A percentile compares a stretch with the other conserved stretches of the same genome.
Conservation (phyloP, 2,329 filamentous ascomycete genomes). For the Zymoseptoria pseudotritici region DNA sequence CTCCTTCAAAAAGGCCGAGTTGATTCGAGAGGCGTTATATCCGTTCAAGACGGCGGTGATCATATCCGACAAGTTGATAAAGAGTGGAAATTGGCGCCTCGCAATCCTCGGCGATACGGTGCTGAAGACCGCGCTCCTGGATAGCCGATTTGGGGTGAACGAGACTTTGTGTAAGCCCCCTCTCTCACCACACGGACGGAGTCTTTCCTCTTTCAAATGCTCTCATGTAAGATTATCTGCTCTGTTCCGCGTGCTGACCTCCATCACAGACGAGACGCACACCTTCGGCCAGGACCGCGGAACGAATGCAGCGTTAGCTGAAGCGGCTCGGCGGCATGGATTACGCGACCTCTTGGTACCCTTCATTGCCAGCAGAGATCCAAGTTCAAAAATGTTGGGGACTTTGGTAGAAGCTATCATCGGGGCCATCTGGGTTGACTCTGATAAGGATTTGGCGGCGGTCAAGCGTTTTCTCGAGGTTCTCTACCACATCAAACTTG, state of each 20-base stretch:
- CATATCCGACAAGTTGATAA: neutral
- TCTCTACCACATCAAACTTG: neutral
- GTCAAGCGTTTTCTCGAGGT: neutral
- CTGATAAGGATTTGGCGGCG: neutral
- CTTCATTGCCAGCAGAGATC: neutral
- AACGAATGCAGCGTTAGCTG: neutral
- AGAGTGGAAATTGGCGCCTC: neutral
- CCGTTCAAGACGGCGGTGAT: neutral
- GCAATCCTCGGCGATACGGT: neutral
- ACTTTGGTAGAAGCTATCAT: neutral
- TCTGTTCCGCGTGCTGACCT: neutral
- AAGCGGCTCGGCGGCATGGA: neutral
- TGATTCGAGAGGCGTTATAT: neutral
- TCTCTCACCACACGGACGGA: neutral
- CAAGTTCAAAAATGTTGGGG: neutral
- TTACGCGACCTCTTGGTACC: neutral
- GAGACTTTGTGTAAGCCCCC: neutral
- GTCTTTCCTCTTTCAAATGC: neutral
- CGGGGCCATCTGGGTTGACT: neutral
- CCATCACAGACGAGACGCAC: neutral
- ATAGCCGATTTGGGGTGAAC: neutral
- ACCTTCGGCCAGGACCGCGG: neutral
- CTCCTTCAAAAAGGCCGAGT: neutral
- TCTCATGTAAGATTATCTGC: neutral
- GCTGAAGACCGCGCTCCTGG: neutral